Evolutionary conservation across 225 moss, liverwort and hornwort species (phyloP).

Genomic region (Thuidium tamariscinum): DNA sequence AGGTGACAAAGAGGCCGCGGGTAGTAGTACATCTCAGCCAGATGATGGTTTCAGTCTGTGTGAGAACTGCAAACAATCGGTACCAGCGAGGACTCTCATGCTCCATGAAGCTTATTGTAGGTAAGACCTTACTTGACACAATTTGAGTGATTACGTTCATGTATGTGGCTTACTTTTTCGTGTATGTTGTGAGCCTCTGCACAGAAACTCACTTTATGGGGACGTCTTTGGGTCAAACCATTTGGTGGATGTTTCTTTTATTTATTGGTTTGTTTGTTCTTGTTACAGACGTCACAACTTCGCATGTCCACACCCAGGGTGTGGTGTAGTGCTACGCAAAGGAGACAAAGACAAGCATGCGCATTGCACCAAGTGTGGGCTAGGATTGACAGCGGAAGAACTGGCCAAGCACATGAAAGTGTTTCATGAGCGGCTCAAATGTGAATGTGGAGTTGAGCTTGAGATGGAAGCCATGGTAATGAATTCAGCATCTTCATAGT

Average conservation of each 20-base stretch:
- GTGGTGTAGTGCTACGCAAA: slow-evolving; percentile 78
- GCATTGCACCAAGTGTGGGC: slow-evolving; percentile 77
- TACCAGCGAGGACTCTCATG: slow-evolving; percentile 61
- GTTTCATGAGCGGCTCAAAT: slow-evolving; percentile 80
- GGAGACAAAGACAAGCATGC: slow-evolving; percentile 87
- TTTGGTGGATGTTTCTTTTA: background rate
- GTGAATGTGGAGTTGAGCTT: slow-evolving; percentile 72
- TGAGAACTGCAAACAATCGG: slow-evolving; percentile 76
- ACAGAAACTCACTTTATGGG: background rate
- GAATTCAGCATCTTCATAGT: background rate
- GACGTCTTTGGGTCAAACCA: background rate
- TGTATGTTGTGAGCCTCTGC: background rate
- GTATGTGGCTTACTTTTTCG: background rate
- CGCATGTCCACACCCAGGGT: slow-evolving; percentile 70
- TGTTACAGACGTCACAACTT: slow-evolving; percentile 68
- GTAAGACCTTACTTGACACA: background rate
- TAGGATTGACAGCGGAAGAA: slow-evolving; percentile 63
- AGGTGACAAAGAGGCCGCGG: slow-evolving; percentile 4
- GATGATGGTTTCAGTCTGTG: slow-evolving; percentile 67
- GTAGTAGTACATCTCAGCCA: slow-evolving; percentile 8
- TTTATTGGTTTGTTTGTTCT: background rate
- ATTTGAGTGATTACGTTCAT: background rate
- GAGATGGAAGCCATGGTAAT: slow-evolving; percentile 98
- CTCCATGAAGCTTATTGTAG: slow-evolving; percentile 95
- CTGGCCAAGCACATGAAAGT: slow-evolving; percentile 82